A percentile compares a stretch with the other conserved stretches of the same genome.
Evolutionary conservation across 176 grass and related monocot species (phyloP).

Genomic region (Musa itinerans): DNA sequence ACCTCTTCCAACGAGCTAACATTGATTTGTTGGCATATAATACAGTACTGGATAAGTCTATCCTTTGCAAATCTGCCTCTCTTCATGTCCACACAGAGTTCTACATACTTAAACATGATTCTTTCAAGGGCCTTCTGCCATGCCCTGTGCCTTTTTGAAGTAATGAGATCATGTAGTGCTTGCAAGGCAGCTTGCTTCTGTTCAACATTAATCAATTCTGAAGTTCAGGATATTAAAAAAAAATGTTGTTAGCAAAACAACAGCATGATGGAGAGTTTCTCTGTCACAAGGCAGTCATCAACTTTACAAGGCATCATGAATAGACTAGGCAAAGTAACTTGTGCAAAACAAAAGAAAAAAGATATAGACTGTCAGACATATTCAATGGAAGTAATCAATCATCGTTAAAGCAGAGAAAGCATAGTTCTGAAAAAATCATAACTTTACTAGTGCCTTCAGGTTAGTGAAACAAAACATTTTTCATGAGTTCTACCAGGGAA

Average conservation of each 20-base stretch:
- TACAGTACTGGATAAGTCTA: constrained; percentile 86
- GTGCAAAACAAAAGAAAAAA: too few species aligned
- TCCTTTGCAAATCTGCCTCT: constrained; percentile 91
- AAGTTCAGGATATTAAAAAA: neutral
- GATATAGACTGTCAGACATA: too few species aligned
- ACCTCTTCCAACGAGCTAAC: constrained; percentile 82
- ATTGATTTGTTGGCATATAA: constrained; percentile 94
- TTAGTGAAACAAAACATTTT: too few species aligned
- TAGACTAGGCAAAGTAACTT: too few species aligned
- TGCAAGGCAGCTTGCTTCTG: constrained; percentile 88
- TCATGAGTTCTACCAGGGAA: too few species aligned
- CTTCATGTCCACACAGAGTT: constrained; percentile 73
- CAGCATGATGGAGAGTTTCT: neutral
- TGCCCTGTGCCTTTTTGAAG: constrained; percentile 63
- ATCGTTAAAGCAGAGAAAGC: too few species aligned
- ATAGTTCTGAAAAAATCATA: too few species aligned
- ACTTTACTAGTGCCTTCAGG: too few species aligned
- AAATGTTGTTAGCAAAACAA: neutral
- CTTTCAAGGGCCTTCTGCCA: constrained; percentile 87
- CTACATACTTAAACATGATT: constrained; percentile 94
- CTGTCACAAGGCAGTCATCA: neutral
- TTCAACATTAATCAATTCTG: constrained; percentile 87
- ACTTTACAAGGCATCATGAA: neutral
- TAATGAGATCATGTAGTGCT: constrained; percentile 86
- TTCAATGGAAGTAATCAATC: too few species aligned